Conservation (phyloP, 257 asterid species). For the Penstemon barbatus region DNA sequence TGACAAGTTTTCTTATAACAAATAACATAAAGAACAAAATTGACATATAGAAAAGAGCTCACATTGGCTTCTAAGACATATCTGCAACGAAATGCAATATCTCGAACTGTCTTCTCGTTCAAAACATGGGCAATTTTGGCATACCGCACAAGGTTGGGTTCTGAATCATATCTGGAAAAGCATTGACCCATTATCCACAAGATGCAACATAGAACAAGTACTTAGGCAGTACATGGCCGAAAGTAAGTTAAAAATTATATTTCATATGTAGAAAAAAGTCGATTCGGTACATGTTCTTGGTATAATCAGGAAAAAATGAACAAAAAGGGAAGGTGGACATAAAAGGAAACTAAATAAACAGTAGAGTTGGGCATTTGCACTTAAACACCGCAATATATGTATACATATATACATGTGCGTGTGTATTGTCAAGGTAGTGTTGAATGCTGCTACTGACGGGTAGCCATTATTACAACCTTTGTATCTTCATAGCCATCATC, state of each 20-base stretch:
- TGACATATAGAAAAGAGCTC: constrained; percentile 35
- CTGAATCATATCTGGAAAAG: constrained; percentile 75
- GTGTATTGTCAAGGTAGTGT: not conserved
- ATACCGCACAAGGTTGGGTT: constrained; percentile 51
- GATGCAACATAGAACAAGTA: constrained; percentile 14
- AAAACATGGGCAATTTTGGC: constrained; percentile 82
- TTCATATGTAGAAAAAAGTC: not conserved
- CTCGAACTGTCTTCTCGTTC: constrained; percentile 90
- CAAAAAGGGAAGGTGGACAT: constrained; percentile 11
- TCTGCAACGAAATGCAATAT: constrained; percentile 87
- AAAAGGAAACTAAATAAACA: constrained; percentile 4
- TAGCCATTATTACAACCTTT: constrained; percentile 1
- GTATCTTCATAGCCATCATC: not conserved
- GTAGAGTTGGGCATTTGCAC: not conserved
- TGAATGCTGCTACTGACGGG: constrained; percentile 4
- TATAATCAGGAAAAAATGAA: constrained; percentile 9
- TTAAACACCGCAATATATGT: not conserved
- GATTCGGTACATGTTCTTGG: constrained; percentile 5
- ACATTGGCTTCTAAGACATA: constrained; percentile 53
- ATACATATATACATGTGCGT: not conserved
- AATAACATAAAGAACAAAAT: not conserved
- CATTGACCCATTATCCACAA: constrained; percentile 13
- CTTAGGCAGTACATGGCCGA: constrained; percentile 10
- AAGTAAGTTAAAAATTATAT: constrained; percentile 9
- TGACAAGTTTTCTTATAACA: constrained; percentile 6